Conservation (phyloP, 1,284 basidiomycete genomes). For the Inonotus hispidus region DNA sequence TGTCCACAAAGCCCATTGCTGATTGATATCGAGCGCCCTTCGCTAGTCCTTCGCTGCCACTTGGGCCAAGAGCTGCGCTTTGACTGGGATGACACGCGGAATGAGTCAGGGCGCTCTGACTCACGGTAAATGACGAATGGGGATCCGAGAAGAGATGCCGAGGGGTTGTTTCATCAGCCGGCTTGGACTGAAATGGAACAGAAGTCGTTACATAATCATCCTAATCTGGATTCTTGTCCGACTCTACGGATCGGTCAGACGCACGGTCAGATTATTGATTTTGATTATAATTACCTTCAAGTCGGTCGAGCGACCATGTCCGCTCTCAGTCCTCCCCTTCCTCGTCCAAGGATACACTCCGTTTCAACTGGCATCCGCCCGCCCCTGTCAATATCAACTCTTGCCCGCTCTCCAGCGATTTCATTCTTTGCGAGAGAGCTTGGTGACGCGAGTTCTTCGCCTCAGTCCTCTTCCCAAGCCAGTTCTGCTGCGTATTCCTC, state of each 20-base stretch:
- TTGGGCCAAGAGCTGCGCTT: too few relatives aligned
- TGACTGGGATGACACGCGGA: too few relatives aligned
- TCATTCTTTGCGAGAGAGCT: conserved; percentile 4
- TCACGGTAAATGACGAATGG: background rate
- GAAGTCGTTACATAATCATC: background rate
- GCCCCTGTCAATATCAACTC: conserved; percentile 43
- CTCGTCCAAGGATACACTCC: conserved; percentile 43
- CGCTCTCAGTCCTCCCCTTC: conserved; percentile 9
- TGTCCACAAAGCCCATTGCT: too few relatives aligned
- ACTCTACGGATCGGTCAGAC: too few relatives aligned
- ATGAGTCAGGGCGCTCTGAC: background rate
- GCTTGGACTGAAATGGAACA: background rate
- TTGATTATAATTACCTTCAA: background rate
- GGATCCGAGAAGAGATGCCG: background rate
- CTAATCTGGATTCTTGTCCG: background rate
- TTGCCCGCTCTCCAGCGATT: conserved; percentile 17
- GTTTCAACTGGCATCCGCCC: conserved; percentile 58
- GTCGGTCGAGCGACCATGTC: background rate
- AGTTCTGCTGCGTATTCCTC: conserved; percentile 28
- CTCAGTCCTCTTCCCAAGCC: conserved; percentile 20
- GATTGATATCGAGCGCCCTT: too few relatives aligned
- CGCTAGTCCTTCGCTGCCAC: too few relatives aligned
- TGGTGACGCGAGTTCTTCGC: background rate
- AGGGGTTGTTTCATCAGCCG: background rate
- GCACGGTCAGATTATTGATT: too few relatives aligned